Conservation (phyloP, 495 filamentous ascomycete species). For the Penicillium steckii region DNA sequence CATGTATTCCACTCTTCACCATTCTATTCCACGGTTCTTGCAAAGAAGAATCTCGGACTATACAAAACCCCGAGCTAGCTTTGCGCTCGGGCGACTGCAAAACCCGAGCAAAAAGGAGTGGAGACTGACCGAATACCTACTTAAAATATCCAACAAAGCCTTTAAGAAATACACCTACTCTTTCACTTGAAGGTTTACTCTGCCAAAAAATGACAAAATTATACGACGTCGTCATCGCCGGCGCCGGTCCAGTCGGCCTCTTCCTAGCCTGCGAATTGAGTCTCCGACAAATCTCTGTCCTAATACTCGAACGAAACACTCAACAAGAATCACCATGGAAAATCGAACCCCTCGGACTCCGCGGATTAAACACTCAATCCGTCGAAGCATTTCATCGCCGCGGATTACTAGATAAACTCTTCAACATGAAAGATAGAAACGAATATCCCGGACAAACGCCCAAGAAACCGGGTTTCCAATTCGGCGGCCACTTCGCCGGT, state of each 20-base stretch:
- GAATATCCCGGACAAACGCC: too few relatives aligned
- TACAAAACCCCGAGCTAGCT: not conserved
- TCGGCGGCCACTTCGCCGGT: slow-evolving; percentile 33
- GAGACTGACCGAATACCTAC: not conserved
- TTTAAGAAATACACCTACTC: too few relatives aligned
- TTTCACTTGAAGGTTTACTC: too few relatives aligned
- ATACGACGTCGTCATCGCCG: slow-evolving; percentile 11
- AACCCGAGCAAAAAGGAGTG: not conserved
- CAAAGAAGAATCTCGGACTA: not conserved
- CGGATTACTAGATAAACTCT: slow-evolving; percentile 25
- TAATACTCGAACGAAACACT: slow-evolving; percentile 25
- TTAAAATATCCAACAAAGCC: not conserved
- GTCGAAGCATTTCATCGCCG: slow-evolving; percentile 32
- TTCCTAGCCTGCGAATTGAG: slow-evolving; percentile 24
- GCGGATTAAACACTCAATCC: slow-evolving; percentile 28
- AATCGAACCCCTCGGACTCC: slow-evolving; percentile 12
- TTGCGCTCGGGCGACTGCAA: not conserved
- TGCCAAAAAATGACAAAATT: not conserved
- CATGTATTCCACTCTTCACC: not conserved
- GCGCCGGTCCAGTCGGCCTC: slow-evolving; percentile 14
- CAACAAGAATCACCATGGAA: slow-evolving; percentile 20
- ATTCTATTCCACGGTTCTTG: too few relatives aligned
- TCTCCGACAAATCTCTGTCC: slow-evolving; percentile 17
- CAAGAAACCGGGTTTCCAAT: slow-evolving; percentile 11
- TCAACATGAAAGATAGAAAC: not conserved